Evolutionary conservation across 2,329 filamentous ascomycete genomes (phyloP), one percentile per base, ranked within the genome.

Genomic region (Colletotrichum acutatum): DNA sequence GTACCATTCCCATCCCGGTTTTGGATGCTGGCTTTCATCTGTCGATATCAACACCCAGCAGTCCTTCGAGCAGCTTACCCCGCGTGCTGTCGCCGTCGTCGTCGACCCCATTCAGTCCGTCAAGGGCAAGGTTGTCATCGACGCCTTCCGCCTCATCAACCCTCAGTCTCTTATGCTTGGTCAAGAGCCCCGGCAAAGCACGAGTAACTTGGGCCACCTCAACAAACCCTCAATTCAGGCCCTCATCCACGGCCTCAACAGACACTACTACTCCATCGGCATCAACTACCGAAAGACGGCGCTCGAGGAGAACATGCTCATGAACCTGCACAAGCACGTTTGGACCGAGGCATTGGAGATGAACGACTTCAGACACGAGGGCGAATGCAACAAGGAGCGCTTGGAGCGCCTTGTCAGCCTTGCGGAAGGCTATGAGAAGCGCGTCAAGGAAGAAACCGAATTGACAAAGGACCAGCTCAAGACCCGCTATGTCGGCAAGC

Each of bases 201-300:
- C 97, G 52, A 98, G 95, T 77, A 99, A 99, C 86, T 85, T 99
- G 80, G 97, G 97, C 30, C 97, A 99, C 83, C 90, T 99, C 77
- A 98, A 99, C 88, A 99, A 99, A 86, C 97, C 97, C 30, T 98
- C 95, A n/a, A 99, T 99, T 76, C 97, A 99, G 86, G 96, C 97
- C 46, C 92, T 99, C 71, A 99, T 99, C 76, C 97, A 99, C 84
- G 97, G 97, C 71, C 90, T 99, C 57, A 99, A 99, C 87, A 90
- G 97, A 80, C 97, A 99, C 87, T 99, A 99, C 89, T 99, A 99
- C 89, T 98, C 95, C 78, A 99, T 99, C 81, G 96, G 91, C 73
- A 98, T 99, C 86, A 95, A 98, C 85, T 99, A 99, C 85, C 90
- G 96, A 81, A 99, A 99, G 88, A 98, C 96, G 0, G 96, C 95